Evolutionary conservation across 768 basidiomycete species (phyloP).

Genomic region (Trametes elegans): DNA sequence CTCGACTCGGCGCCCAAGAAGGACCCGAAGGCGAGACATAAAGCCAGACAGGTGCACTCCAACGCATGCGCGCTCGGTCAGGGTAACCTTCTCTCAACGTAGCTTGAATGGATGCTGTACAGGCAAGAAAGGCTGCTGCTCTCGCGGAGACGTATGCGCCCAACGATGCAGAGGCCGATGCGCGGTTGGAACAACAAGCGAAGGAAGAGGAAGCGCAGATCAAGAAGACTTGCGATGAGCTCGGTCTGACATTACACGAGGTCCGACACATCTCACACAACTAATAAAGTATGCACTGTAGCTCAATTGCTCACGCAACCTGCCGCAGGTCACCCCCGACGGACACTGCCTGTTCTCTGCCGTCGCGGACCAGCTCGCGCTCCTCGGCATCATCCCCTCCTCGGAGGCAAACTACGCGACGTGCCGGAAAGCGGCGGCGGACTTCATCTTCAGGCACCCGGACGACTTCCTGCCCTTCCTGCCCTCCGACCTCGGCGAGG

Average conservation of each 20-base stretch:
- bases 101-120: background rate
- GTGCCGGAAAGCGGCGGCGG: constrained; percentile 68
- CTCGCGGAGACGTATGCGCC: constrained; percentile 52
- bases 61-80: no score
- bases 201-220: constrained; percentile 69
- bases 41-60: constrained; percentile 62
- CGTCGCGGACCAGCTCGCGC: constrained; percentile 83
- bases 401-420: constrained; percentile 56
- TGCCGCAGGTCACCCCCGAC: constrained; percentile 79
- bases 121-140: constrained; percentile 74
- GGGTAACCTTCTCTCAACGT: no score
- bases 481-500: constrained; percentile 70
- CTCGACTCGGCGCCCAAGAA: constrained; percentile 39
- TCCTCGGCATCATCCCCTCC: constrained; percentile 65
- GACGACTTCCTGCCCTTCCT: constrained; percentile 95
- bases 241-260: constrained; percentile 66
- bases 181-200: constrained; percentile 59
- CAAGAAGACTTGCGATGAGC: constrained; percentile 57
- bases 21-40: constrained; percentile 59
- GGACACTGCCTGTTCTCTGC: constrained; percentile 97
- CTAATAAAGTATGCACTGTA: background rate
- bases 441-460: constrained; percentile 77
- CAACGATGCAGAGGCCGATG: constrained; percentile 58
- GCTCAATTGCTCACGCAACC: background rate
- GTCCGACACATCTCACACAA: constrained; percentile 34